These are phyloP conservation scores for Fomitopsis betulina DNA, from an alignment of 1,284 basidiomycete species.

Conservation along the genomic window DNA sequence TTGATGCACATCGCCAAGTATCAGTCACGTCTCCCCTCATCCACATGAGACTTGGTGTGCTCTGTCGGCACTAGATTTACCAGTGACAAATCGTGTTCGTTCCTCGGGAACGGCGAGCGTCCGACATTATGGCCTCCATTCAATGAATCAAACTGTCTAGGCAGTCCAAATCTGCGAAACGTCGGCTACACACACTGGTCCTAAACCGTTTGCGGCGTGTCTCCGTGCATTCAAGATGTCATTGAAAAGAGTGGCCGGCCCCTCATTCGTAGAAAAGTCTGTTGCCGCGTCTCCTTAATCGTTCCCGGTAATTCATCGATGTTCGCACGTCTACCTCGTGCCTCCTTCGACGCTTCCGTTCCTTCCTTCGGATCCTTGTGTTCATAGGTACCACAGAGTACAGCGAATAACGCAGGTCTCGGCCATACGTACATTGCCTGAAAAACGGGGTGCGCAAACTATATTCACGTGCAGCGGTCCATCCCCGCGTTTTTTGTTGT, in stretches of 20 bases:
- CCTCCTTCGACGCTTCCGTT: neutral
- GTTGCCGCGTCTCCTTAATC: neutral
- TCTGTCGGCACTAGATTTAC: neutral
- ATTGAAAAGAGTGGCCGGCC: neutral
- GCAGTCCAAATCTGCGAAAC: neutral
- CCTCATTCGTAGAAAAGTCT: neutral
- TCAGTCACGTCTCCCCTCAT: too few species aligned
- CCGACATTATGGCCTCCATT: neutral
- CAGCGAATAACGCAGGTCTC: neutral
- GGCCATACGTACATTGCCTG: neutral
- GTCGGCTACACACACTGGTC: neutral
- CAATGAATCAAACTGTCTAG: neutral
- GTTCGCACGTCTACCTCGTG: neutral
- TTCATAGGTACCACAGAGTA: neutral
- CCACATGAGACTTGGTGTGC: neutral
- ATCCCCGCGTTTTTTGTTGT: too few species aligned
- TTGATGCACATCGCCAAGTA: neutral
- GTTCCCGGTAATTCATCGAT: neutral
- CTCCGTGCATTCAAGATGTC: neutral
- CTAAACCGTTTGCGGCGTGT: neutral
- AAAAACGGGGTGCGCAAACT: neutral
- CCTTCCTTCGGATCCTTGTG: neutral
- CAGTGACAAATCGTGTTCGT: neutral
- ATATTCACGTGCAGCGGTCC: neutral
- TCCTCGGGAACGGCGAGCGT: neutral